phyloP scores from a whole-genome alignment of 768 basidiomycete genomes.

The Rossbeevera mucosa region DNA sequence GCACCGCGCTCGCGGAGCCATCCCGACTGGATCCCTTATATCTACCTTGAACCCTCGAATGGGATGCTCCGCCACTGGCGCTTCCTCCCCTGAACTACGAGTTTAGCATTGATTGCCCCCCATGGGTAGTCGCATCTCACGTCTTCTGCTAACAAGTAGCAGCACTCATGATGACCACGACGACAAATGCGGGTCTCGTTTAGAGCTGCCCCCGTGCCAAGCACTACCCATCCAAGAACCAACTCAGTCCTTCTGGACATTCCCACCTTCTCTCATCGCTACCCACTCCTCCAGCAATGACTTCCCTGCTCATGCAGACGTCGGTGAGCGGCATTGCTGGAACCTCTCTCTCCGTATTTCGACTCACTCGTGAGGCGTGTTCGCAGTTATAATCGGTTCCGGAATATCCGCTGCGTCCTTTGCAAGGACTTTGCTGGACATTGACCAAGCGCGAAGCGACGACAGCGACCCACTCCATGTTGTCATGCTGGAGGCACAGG shows the following conservation, averaged over 20 bases:
- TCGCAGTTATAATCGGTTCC: slow-evolving; percentile 47
- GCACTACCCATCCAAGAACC: slow-evolving; percentile 54
- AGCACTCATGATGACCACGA: background rate
- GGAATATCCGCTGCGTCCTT: slow-evolving; percentile 48
- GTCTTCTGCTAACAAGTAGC: slow-evolving; percentile 1
- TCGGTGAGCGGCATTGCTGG: slow-evolving; percentile 31
- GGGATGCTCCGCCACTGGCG: background rate
- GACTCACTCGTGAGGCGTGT: background rate
- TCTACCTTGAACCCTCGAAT: slow-evolving; percentile 14
- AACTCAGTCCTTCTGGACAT: slow-evolving; percentile 60
- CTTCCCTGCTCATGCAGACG: slow-evolving; percentile 52
- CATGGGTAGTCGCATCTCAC: slow-evolving; percentile 28
- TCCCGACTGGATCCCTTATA: slow-evolving; percentile 18
- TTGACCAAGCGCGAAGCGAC: slow-evolving; percentile 22
- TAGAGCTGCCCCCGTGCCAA: slow-evolving; percentile 5
- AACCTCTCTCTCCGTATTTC: background rate
- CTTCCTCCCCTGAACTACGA: background rate
- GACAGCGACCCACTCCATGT: slow-evolving; percentile 29
- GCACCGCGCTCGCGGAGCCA: background rate
- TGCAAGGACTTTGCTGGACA: slow-evolving; percentile 35
- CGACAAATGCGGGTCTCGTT: slow-evolving; percentile 1
- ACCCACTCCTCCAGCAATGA: slow-evolving; percentile 16
- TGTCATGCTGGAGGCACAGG: slow-evolving; percentile 60
- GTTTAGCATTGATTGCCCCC: too few species aligned
- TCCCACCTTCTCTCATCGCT: slow-evolving; percentile 48